Evolutionary conservation across 805 yeast genomes (phyloP).

Genomic region (Kuraishia borneana): DNA sequence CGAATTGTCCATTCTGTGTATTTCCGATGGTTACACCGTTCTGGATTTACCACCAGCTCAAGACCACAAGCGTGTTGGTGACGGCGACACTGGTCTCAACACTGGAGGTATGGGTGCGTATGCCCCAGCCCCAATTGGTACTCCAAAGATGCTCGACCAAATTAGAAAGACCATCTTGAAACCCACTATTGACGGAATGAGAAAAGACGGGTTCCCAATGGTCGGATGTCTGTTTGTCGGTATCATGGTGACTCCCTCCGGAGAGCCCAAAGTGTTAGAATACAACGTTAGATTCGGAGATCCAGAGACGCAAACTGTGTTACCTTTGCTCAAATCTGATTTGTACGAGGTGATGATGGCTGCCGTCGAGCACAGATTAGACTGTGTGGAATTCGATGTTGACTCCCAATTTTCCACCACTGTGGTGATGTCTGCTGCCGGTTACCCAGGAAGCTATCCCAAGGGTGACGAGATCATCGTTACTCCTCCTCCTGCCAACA

Average conservation of each 20-base stretch:
- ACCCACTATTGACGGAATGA: slow-evolving; percentile 94
- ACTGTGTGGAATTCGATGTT: slow-evolving; percentile 55
- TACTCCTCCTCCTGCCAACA: slow-evolving; percentile 35
- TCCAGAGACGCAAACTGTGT: slow-evolving; percentile 96
- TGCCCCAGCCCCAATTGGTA: slow-evolving; percentile 95
- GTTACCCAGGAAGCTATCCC: slow-evolving; percentile 81
- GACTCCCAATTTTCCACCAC: slow-evolving; percentile 63
- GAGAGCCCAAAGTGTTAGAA: slow-evolving; percentile 85
- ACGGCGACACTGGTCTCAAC: slow-evolving; percentile 88
- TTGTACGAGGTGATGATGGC: slow-evolving; percentile 88
- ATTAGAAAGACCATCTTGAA: slow-evolving; percentile 69
- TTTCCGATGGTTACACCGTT: slow-evolving; percentile 88
- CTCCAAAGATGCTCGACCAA: slow-evolving; percentile 55
- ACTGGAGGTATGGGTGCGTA: slow-evolving; percentile 99
- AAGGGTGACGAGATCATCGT: slow-evolving; percentile 82
- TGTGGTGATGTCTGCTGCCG: slow-evolving; percentile 94
- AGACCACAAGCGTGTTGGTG: slow-evolving; percentile 93
- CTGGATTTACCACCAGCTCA: slow-evolving; percentile 94
- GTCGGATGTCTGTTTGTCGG: slow-evolving; percentile 95
- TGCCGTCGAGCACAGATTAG: slow-evolving; percentile 88
- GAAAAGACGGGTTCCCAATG: slow-evolving; percentile 90
- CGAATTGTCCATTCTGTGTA: slow-evolving; percentile 84
- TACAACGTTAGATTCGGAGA: slow-evolving; percentile 98
- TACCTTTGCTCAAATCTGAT: slow-evolving; percentile 86
- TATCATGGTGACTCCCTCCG: slow-evolving; percentile 74